These are phyloP conservation scores for Sclerotiophoma versabilis DNA, from an alignment of 2,329 filamentous ascomycete genomes.

Conservation along the genomic window DNA sequence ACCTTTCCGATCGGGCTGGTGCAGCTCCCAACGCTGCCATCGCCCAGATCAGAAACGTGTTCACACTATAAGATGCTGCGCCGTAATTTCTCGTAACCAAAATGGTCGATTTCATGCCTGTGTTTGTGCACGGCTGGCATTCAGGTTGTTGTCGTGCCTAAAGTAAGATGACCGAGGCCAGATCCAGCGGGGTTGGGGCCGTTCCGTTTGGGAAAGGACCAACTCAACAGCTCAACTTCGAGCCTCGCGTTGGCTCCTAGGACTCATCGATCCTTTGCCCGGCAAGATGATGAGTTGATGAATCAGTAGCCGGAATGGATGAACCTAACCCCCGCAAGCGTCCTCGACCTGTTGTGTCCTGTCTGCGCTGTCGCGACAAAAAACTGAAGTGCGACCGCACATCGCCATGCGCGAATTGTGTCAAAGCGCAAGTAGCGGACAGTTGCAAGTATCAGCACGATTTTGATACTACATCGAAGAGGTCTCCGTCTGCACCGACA, in stretches of 20 bases:
- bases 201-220: background rate
- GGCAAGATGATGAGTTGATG: background rate
- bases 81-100: background rate
- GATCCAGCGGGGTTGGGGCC: background rate
- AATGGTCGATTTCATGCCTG: background rate
- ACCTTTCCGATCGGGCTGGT: background rate
- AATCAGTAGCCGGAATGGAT: slow-evolving; percentile 16
- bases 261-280: background rate
- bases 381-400: slow-evolving; percentile 38
- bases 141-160: background rate
- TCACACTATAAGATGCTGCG: background rate
- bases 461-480: background rate
- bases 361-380: slow-evolving; percentile 35
- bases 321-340: slow-evolving; percentile 23
- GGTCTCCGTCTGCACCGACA: background rate
- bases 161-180: background rate
- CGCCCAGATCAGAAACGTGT: background rate
- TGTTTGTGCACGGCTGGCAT: background rate
- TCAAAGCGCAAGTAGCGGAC: slow-evolving; percentile 23
- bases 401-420: slow-evolving; percentile 34
- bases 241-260: background rate
- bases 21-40: too few species aligned
- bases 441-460: slow-evolving; percentile 26
- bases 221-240: background rate
- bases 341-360: slow-evolving; percentile 35